phyloP scores from a whole-genome alignment of 768 basidiomycete species.

The Podaxis sp. region DNA sequence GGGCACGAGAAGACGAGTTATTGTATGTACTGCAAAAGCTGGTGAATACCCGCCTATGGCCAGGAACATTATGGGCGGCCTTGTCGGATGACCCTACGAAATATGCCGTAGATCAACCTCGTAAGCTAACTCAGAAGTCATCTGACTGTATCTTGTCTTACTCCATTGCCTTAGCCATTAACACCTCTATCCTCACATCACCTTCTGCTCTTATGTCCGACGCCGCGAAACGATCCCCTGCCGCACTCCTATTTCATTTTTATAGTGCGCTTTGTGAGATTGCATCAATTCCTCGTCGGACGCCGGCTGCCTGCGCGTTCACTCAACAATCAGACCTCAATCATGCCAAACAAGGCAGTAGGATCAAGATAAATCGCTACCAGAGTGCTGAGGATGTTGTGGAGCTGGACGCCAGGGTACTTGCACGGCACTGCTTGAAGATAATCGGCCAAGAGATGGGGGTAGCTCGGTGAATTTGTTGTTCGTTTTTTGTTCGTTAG shows the following conservation, averaged over 20 bases:
- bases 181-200: conserved; percentile 36
- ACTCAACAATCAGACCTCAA: conserved; percentile 3
- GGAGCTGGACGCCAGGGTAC: conserved; percentile 59
- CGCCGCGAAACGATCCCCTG: conserved; percentile 66
- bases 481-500: not conserved
- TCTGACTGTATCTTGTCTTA: not conserved
- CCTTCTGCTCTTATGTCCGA: conserved; percentile 61
- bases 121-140: conserved; percentile 29
- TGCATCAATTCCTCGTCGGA: conserved; percentile 61
- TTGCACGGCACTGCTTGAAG: conserved; percentile 66
- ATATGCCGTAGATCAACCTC: conserved; percentile 50
- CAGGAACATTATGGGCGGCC: conserved; percentile 75
- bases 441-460: conserved; percentile 77
- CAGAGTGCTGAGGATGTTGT: conserved; percentile 20
- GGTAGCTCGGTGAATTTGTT: conserved; percentile 18
- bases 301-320: conserved; percentile 64
- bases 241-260: conserved; percentile 87
- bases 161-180: conserved; percentile 18
- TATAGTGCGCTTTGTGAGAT: conserved; percentile 79
- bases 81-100: conserved; percentile 60
- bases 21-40: conserved; percentile 80
- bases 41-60: conserved; percentile 65
- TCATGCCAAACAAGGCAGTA: conserved; percentile 18
- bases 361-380: not conserved
- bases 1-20: conserved; percentile 85